Conservation (phyloP, 306 rosid genomes). For the Abrus pulchellus region DNA sequence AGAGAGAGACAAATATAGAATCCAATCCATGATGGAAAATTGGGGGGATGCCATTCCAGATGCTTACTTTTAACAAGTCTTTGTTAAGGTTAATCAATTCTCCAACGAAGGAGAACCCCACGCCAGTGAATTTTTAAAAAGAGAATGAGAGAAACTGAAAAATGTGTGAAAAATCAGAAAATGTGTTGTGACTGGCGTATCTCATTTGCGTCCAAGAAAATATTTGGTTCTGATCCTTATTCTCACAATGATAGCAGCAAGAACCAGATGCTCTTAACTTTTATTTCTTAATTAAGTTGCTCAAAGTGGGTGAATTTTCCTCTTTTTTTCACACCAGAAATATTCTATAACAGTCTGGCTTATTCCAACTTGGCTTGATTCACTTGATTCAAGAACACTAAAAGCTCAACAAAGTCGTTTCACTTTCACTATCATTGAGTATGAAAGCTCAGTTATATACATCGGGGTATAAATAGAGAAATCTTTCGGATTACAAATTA, state of each 20-base stretch:
- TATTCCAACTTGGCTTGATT: constrained; percentile 31
- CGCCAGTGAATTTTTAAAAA: constrained; percentile 37
- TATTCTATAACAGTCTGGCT: neutral
- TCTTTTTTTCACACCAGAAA: neutral
- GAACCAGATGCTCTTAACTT: constrained; percentile 50
- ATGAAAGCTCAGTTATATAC: neutral
- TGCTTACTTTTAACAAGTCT: constrained; percentile 37
- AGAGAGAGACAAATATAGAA: constrained; percentile 16
- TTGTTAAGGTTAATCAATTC: constrained; percentile 32
- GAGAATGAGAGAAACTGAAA: constrained; percentile 4
- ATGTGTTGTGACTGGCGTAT: constrained; percentile 33
- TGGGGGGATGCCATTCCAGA: neutral
- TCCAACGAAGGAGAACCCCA: constrained; percentile 9
- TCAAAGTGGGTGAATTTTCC: neutral
- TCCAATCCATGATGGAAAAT: constrained; percentile 10
- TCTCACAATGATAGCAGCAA: constrained; percentile 43
- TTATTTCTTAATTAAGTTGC: constrained; percentile 32
- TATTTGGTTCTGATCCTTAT: constrained; percentile 38
- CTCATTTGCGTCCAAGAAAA: constrained; percentile 39
- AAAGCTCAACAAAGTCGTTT: neutral
- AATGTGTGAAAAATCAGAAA: constrained; percentile 32
- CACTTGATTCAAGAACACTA: constrained; percentile 38
- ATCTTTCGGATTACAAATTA: neutral
- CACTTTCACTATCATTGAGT: neutral
- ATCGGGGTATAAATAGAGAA: neutral